These are phyloP conservation scores for Umbelopsis sp. DNA, from an alignment of 192 early-diverging fungal species.

Conservation along the genomic window DNA sequence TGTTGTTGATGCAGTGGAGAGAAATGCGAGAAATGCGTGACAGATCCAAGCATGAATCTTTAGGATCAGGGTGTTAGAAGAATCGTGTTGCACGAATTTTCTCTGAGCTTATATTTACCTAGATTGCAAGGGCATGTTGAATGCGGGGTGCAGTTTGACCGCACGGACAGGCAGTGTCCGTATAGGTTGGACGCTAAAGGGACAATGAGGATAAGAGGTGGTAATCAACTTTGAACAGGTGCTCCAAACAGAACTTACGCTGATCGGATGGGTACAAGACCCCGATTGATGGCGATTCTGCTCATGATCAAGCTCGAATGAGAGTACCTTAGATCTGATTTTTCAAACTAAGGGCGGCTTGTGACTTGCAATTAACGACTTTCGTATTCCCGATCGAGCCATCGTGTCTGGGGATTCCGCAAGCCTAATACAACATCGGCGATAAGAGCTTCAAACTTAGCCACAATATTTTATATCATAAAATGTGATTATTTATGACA, in stretches of 20 bases:
- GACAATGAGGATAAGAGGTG: background rate
- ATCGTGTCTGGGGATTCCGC: too few relatives aligned
- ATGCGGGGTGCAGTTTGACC: background rate
- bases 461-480: too few relatives aligned
- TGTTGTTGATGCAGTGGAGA: background rate
- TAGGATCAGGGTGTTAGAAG: background rate
- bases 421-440: too few relatives aligned
- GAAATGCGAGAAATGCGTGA: background rate
- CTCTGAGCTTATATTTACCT: background rate
- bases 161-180: background rate
- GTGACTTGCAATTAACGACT: too few relatives aligned
- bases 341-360: background rate
- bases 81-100: background rate
- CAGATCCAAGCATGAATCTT: background rate
- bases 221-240: background rate
- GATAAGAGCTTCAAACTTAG: too few relatives aligned
- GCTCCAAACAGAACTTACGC: background rate
- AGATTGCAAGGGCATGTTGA: background rate
- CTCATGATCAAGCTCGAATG: constrained; percentile 10
- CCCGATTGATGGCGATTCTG: constrained; percentile 5
- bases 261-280: background rate
- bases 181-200: background rate
- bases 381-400: background rate
- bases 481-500: too few relatives aligned
- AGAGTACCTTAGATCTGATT: background rate